Conservation (phyloP, 1,284 basidiomycete species). For the Flammula alnicola region DNA sequence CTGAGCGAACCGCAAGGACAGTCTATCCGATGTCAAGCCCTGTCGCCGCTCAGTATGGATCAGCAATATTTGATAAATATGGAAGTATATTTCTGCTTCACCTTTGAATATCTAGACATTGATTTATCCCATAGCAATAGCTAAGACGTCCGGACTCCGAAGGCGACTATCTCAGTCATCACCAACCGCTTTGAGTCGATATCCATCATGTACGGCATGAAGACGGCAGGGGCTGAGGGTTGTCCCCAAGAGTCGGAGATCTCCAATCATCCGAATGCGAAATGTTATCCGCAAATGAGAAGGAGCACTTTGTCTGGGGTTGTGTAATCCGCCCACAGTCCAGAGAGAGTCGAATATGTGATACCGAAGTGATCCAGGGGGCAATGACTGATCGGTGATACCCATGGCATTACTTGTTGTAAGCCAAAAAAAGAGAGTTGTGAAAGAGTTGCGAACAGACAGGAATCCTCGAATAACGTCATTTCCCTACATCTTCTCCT, state of each 20-base stretch:
- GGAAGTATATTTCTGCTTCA: no score
- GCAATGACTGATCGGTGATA: background rate
- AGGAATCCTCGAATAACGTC: background rate
- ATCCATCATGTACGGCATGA: no score
- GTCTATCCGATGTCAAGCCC: background rate
- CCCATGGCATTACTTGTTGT: slow-evolving; percentile 1
- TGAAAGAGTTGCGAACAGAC: slow-evolving; percentile 1
- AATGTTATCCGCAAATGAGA: background rate
- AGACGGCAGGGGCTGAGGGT: slow-evolving; percentile 5
- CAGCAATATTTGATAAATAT: no score
- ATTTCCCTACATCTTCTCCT: background rate
- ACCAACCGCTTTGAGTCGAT: no score
- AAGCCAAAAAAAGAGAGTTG: background rate
- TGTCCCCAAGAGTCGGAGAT: slow-evolving; percentile 1
- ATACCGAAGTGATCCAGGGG: background rate
- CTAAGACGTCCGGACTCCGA: no score
- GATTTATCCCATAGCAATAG: no score
- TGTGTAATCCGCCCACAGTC: background rate
- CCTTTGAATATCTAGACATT: no score
- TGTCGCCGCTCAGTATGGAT: slow-evolving; percentile 1
- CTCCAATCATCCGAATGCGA: slow-evolving; percentile 6
- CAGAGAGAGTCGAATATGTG: slow-evolving; percentile 3
- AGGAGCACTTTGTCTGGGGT: background rate
- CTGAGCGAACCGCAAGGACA: background rate
- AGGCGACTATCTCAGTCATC: no score